Percentiles rank a stretch among this genome's conserved stretches.
These are phyloP conservation scores for Juglanconis oblonga DNA, from an alignment of 2,329 filamentous ascomycete genomes.

Conservation along the genomic window DNA sequence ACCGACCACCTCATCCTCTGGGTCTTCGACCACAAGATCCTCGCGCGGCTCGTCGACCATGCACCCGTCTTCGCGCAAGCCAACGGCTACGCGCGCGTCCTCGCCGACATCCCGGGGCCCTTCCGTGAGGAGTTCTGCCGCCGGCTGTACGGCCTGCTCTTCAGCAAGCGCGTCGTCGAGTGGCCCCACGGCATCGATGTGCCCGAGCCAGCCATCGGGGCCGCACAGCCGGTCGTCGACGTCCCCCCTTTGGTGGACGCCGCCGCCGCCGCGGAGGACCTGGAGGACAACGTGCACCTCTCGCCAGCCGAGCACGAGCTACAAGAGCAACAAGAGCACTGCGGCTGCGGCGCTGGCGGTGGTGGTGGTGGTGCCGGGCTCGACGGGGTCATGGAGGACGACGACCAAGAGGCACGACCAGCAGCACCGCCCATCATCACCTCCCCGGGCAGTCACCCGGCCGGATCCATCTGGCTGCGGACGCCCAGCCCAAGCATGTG, in stretches of 20 bases:
- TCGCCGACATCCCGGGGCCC: neutral
- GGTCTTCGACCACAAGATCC: neutral
- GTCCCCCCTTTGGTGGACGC: neutral
- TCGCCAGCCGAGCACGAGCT: neutral
- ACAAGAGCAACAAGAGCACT: no score
- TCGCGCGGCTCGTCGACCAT: conserved; percentile 3
- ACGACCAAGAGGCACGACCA: neutral
- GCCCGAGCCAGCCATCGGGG: neutral
- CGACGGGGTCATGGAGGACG: neutral
- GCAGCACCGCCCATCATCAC: neutral
- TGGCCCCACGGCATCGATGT: conserved; percentile 10
- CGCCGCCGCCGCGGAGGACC: neutral
- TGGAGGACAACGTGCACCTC: neutral
- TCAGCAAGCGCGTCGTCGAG: conserved; percentile 10
- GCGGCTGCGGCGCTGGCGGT: no score
- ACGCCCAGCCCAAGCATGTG: neutral
- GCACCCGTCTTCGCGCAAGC: conserved; percentile 8
- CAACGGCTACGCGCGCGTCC: neutral
- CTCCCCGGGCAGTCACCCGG: neutral
- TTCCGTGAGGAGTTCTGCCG: conserved; percentile 14
- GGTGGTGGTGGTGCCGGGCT: neutral
- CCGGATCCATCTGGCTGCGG: neutral
- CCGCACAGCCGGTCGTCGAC: neutral
- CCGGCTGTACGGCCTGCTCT: conserved; percentile 12
- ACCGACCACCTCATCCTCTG: conserved; percentile 11